These are phyloP conservation scores for Rubia tinctorum DNA, from an alignment of 305 asterid genomes.

Conservation along the genomic window DNA sequence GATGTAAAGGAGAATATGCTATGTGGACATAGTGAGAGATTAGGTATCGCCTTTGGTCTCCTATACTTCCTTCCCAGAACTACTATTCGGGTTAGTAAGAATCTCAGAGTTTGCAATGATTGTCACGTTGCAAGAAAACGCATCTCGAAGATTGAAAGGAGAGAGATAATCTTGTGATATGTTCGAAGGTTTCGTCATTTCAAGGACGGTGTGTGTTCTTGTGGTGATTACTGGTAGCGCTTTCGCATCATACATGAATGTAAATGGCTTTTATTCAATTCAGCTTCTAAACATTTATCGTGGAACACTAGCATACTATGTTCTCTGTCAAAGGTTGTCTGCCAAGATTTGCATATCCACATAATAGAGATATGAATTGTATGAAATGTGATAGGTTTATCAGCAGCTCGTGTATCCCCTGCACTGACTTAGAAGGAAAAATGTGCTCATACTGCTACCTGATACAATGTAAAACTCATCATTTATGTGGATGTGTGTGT, in stretches of 20 bases:
- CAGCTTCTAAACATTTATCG: too few species aligned
- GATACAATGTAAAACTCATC: too few species aligned
- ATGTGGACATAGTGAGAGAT: slow-evolving; percentile 77
- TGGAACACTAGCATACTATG: neutral
- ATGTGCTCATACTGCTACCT: too few species aligned
- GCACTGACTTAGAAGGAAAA: too few species aligned
- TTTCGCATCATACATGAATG: too few species aligned
- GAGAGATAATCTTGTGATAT: slow-evolving; percentile 11
- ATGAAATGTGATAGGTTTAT: too few species aligned
- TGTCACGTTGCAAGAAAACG: slow-evolving; percentile 4
- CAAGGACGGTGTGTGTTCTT: slow-evolving; percentile 6
- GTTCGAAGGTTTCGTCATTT: slow-evolving; percentile 11
- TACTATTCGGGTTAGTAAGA: neutral
- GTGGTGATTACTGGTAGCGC: slow-evolving; percentile 9
- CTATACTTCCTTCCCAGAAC: slow-evolving; percentile 10
- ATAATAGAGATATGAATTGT: neutral
- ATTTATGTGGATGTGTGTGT: too few species aligned
- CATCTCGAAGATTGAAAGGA: neutral
- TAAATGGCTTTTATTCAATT: neutral
- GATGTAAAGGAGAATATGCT: slow-evolving; percentile 62
- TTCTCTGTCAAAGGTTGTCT: neutral
- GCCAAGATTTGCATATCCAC: neutral
- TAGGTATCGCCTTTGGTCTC: slow-evolving; percentile 78
- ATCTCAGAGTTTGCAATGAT: slow-evolving; percentile 10
- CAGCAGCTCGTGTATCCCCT: too few species aligned